phyloP scores from a whole-genome alignment of 1,139 yeast species.

The Zygosaccharomyces sapae region DNA sequence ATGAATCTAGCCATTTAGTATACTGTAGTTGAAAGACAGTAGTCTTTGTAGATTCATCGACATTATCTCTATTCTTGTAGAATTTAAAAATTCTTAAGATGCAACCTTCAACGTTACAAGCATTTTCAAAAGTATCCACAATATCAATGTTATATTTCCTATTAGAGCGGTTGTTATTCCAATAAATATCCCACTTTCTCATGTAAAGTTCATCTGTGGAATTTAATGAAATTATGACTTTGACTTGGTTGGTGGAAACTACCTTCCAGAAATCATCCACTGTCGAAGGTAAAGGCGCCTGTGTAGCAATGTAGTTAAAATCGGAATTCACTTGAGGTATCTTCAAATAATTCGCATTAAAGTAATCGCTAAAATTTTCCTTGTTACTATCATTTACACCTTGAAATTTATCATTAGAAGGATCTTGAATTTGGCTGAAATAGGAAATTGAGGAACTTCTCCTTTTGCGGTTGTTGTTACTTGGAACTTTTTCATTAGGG shows the following conservation, averaged over 20 bases:
- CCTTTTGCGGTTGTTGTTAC: conserved; percentile 1
- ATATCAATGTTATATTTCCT: conserved; percentile 31
- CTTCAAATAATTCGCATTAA: conserved; percentile 58
- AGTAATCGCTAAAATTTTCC: conserved; percentile 43
- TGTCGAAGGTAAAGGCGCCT: conserved; percentile 76
- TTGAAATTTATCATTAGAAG: conserved; percentile 3
- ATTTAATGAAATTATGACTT: conserved; percentile 67
- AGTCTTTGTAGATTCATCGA: conserved; percentile 11
- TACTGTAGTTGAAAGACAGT: conserved; percentile 64
- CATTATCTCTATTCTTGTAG: conserved; percentile 22
- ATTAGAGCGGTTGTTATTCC: conserved; percentile 39
- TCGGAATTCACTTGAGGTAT: conserved; percentile 38
- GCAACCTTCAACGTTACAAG: conserved; percentile 33
- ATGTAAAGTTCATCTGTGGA: conserved; percentile 50
- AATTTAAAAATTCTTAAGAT: conserved; percentile 35
- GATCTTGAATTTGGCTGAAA: conserved; percentile 9
- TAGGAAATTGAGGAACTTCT: conserved; percentile 9
- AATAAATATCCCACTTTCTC: conserved; percentile 54
- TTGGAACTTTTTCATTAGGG: not conserved
- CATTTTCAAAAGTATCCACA: conserved; percentile 31
- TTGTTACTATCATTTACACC: conserved; percentile 6
- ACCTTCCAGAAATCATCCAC: conserved; percentile 81
- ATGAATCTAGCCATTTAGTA: conserved; percentile 79
- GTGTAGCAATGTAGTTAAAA: conserved; percentile 69
- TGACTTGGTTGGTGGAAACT: conserved; percentile 55